Conservation (phyloP, 441 rosid species). For the Erodium trifolium region DNA sequence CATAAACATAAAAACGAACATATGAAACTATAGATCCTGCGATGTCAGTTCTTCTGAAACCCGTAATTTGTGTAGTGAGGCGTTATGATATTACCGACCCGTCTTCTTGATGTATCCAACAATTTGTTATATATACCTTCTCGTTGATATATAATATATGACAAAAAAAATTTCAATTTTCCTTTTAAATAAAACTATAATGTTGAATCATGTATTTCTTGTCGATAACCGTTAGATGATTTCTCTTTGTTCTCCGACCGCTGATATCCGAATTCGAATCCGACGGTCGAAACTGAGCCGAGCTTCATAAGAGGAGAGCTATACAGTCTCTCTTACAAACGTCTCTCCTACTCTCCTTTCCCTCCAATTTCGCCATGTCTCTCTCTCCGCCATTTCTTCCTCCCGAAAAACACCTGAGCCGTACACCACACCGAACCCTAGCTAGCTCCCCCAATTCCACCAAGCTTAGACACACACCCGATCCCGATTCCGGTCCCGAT, state of each 20-base stretch:
- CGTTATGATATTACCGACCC: too few relatives aligned
- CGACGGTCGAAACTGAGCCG: neutral
- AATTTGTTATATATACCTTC: too few relatives aligned
- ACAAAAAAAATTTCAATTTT: too few relatives aligned
- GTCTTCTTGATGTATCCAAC: too few relatives aligned
- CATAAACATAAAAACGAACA: too few relatives aligned
- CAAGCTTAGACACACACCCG: neutral
- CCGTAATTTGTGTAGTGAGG: too few relatives aligned
- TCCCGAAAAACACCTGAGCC: conserved; percentile 23
- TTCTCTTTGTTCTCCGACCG: neutral
- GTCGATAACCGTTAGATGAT: too few relatives aligned
- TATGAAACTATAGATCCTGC: too few relatives aligned
- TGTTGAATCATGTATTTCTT: too few relatives aligned
- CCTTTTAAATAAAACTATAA: too few relatives aligned
- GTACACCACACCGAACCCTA: conserved; percentile 21
- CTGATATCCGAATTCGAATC: neutral
- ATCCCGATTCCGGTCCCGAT: neutral
- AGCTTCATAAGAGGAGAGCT: neutral
- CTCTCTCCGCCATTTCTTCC: conserved; percentile 63
- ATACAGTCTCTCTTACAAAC: neutral
- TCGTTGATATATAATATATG: too few relatives aligned
- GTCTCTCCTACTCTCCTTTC: conserved; percentile 5
- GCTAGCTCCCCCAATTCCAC: neutral
- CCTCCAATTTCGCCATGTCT: conserved; percentile 37
- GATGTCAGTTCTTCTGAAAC: too few relatives aligned